Evolutionary conservation across 305 asterid genomes (phyloP), one percentile per base, ranked within the genome.

Genomic region (Salvia sclarea): DNA sequence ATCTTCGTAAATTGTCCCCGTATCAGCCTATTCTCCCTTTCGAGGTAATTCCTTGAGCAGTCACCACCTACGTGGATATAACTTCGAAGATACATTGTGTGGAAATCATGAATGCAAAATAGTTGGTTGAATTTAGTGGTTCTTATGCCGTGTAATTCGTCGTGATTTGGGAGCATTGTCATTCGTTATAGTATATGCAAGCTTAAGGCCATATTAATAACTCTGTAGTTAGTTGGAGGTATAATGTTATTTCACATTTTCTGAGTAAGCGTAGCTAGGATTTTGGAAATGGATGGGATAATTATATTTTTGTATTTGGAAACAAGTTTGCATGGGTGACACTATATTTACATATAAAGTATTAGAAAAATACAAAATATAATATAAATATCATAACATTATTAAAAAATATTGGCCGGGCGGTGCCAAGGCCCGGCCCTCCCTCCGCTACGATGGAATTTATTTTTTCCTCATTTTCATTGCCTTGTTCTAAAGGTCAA

Each of bases 11-110:
- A 68, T 75, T 90, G 78, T 82, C 90, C 14, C 88, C 96, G 4
- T 90, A 88, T 68, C 96, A 93, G 69, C 88, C 96, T 69, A 90
- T 88, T 80, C 83, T 88, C 60, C 95, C 95, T 59, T 88, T 90
- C 65, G 97, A 87, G 93, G 98, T 88, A 20, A 55, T 54, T 64
- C 31, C 17, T 41, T 22, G 24, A 59, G 64, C 37, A 37, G 31
- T 72, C 41, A 11, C 11, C 56, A 13, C 59, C n/a, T 43, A n/a
- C n/a, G n/a, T n/a, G n/a, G n/a, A n/a, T n/a, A n/a, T n/a, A n/a
- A n/a, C n/a, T n/a, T n/a, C n/a, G n/a, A n/a, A n/a, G n/a, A n/a
- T n/a, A n/a, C n/a, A n/a, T 59, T 18, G 49, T 37, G 47, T 31
- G 47, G 28, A 17, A 9, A 58, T 33, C 20, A 21, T 40, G 63